phyloP scores from a whole-genome alignment of 2,329 filamentous ascomycete species.

The Fusarium concolor region DNA sequence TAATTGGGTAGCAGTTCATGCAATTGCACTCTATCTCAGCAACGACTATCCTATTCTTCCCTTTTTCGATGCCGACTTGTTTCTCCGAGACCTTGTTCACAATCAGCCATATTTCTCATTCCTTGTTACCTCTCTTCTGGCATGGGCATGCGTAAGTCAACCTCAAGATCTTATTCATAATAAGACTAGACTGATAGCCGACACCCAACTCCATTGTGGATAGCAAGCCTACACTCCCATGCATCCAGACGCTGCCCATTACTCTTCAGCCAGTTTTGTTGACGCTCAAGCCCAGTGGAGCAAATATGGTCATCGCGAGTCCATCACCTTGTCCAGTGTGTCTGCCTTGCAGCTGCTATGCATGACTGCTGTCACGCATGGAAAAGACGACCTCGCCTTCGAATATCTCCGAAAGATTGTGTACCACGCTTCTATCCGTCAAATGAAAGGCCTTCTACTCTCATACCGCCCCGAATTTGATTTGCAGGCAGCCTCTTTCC shows the following conservation, averaged over 20 bases:
- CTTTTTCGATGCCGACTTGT: background rate
- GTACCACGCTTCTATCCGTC: background rate
- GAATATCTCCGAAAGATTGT: background rate
- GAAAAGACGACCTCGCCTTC: background rate
- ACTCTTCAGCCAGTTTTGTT: background rate
- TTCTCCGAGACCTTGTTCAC: background rate
- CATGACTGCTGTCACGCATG: background rate
- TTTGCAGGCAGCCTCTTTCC: background rate
- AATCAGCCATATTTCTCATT: background rate
- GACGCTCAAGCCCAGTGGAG: background rate
- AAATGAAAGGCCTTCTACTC: background rate
- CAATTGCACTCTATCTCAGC: constrained; percentile 1
- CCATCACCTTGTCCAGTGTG: background rate
- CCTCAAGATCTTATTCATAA: too few relatives aligned
- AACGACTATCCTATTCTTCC: constrained; percentile 1
- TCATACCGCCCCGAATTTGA: background rate
- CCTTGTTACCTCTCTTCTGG: background rate
- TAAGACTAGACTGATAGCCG: too few relatives aligned
- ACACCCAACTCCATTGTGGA: background rate
- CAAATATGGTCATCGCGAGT: background rate
- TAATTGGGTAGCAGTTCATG: background rate
- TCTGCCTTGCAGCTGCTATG: background rate
- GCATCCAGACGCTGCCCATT: background rate
- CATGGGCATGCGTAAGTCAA: background rate
- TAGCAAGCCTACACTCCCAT: constrained; percentile 2